Conservation (phyloP, 345 rosid genomes). For the Kandelia obovata region DNA sequence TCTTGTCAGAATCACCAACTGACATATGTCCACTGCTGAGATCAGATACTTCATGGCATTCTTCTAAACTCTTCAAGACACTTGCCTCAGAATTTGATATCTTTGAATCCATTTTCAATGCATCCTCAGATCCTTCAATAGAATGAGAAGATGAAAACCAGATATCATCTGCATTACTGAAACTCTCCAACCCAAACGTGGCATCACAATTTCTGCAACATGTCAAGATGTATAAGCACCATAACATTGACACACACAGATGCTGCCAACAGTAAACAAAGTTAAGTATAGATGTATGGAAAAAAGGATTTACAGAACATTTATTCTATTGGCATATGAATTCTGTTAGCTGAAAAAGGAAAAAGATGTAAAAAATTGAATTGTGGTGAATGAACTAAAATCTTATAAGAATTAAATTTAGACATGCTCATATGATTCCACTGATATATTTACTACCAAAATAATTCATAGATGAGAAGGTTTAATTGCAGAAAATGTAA, state of each 20-base stretch:
- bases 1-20: slow-evolving; percentile 31
- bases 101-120: slow-evolving; percentile 41
- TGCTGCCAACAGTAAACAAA: background rate
- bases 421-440: background rate
- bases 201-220: slow-evolving; percentile 77
- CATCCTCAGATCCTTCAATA: slow-evolving; percentile 49
- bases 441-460: background rate
- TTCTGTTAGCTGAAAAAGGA: too few relatives aligned
- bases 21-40: slow-evolving; percentile 36
- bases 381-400: too few relatives aligned
- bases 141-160: slow-evolving; percentile 67
- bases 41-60: slow-evolving; percentile 34
- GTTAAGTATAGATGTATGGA: background rate
- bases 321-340: too few relatives aligned
- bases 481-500: background rate
- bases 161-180: slow-evolving; percentile 58
- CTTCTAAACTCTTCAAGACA: slow-evolving; percentile 33
- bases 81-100: slow-evolving; percentile 30
- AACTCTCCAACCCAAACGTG: slow-evolving; percentile 62
- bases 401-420: background rate
- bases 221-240: slow-evolving; percentile 6
- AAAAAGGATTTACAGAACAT: too few relatives aligned
- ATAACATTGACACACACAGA: background rate
- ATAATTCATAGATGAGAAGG: background rate
- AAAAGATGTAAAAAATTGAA: too few relatives aligned